phyloP scores from a whole-genome alignment of 1,139 yeast species.

The Taphrina betulina region DNA sequence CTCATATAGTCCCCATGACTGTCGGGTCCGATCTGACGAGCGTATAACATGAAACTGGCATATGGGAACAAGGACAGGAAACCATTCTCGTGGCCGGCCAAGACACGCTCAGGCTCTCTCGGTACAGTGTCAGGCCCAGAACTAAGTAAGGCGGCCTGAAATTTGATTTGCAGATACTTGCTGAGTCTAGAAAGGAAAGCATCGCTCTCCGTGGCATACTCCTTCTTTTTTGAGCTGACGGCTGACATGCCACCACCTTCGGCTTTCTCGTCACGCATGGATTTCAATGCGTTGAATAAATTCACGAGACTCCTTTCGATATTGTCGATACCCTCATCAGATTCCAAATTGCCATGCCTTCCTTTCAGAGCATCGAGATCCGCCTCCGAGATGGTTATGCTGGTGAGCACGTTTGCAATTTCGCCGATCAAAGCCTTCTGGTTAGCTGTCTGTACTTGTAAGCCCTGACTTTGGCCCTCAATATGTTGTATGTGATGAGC shows the following conservation, averaged over 20 bases:
- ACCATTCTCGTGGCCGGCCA: constrained; percentile 27
- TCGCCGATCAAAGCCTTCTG: constrained; percentile 71
- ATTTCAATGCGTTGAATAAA: constrained; percentile 62
- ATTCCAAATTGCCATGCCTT: constrained; percentile 51
- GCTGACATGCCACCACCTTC: constrained; percentile 48
- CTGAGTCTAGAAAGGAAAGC: constrained; percentile 30
- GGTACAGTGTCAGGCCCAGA: constrained; percentile 8
- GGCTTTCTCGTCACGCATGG: constrained; percentile 45
- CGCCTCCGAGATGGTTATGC: constrained; percentile 62
- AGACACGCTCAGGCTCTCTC: constrained; percentile 16
- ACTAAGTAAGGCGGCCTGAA: constrained; percentile 30
- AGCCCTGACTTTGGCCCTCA: constrained; percentile 74
- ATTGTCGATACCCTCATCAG: constrained; percentile 49
- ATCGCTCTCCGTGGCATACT: constrained; percentile 28
- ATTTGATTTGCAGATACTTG: constrained; percentile 31
- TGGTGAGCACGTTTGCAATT: constrained; percentile 62
- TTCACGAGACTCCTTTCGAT: constrained; percentile 62
- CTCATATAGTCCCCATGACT: constrained; percentile 49
- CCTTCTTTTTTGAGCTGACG: constrained; percentile 37
- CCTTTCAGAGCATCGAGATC: constrained; percentile 54
- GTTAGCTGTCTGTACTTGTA: constrained; percentile 81
- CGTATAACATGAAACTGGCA: constrained; percentile 63
- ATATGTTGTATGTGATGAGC: constrained; percentile 67
- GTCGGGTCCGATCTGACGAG: constrained; percentile 54
- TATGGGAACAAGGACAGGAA: constrained; percentile 42